Conservation (phyloP, 768 basidiomycete species). For the Lactifluus volemus region DNA sequence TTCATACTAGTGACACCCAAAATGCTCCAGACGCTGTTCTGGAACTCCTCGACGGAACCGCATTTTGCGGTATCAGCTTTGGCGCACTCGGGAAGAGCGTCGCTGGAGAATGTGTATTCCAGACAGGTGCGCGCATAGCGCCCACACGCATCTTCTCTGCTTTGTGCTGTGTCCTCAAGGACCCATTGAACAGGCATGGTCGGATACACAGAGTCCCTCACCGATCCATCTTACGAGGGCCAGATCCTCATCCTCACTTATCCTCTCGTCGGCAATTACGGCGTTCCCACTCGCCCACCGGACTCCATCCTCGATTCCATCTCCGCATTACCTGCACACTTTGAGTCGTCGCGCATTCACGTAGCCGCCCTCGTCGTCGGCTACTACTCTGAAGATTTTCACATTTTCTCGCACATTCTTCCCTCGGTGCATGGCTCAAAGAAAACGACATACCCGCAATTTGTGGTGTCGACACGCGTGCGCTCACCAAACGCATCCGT, state of each 20-base stretch:
- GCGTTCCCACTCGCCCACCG: conserved; percentile 70
- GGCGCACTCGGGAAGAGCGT: conserved; percentile 88
- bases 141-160: not conserved
- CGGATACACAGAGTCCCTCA: conserved; percentile 95
- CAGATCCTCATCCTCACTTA: conserved; percentile 98
- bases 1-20: conserved; percentile 17
- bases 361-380: conserved; percentile 86
- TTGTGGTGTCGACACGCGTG: conserved; percentile 93
- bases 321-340: conserved; percentile 52
- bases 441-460: conserved; percentile 92
- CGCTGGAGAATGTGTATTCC: conserved; percentile 98
- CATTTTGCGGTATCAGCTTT: conserved; percentile 84
- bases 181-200: conserved; percentile 74
- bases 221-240: conserved; percentile 96
- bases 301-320: conserved; percentile 30
- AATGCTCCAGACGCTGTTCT: conserved; percentile 54
- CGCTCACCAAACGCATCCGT: conserved; percentile 91
- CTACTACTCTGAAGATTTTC: conserved; percentile 92
- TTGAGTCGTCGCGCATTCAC: conserved; percentile 95
- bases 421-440: conserved; percentile 86
- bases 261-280: conserved; percentile 95
- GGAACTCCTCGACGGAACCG: conserved; percentile 85
- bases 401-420: conserved; percentile 87
- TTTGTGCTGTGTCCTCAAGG: conserved; percentile 7
- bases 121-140: conserved; percentile 65